Percentiles rank a stretch among this genome's conserved stretches.
Evolutionary conservation across 2,329 filamentous ascomycete genomes (phyloP).

Genomic region (Myriangium duriaei): DNA sequence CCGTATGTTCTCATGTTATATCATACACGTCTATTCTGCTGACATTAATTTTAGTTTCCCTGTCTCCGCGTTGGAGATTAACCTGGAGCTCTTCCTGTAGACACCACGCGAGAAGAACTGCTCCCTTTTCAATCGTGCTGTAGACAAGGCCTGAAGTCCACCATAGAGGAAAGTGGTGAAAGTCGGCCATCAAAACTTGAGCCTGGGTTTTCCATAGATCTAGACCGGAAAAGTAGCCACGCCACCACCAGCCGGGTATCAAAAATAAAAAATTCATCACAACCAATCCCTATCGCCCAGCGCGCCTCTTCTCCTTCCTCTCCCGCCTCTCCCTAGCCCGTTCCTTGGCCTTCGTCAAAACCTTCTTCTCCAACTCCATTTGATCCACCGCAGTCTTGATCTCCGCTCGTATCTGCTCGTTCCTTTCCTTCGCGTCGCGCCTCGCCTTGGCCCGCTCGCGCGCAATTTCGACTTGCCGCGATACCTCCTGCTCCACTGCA

Average conservation of each 20-base stretch:
- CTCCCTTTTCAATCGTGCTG: too few relatives aligned
- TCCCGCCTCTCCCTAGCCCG: conserved; percentile 26
- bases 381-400: conserved; percentile 31
- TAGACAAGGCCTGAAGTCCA: too few relatives aligned
- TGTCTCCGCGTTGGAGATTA: conserved; percentile 86
- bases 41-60: conserved; percentile 47
- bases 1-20: conserved; percentile 39
- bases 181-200: too few relatives aligned
- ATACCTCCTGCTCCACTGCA: conserved; percentile 21
- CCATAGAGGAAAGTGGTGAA: too few relatives aligned
- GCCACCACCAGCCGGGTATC: not conserved
- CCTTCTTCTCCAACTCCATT: conserved; percentile 33
- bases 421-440: conserved; percentile 27
- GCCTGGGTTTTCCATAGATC: not conserved
- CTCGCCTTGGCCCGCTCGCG: conserved; percentile 23
- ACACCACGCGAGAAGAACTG: too few relatives aligned
- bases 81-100: conserved; percentile 84
- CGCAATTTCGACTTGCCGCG: conserved; percentile 18
- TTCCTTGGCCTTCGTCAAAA: conserved; percentile 30
- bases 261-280: not conserved
- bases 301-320: conserved; percentile 20
- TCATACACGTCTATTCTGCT: conserved; percentile 14
- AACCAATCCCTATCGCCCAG: not conserved
- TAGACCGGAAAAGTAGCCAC: not conserved
- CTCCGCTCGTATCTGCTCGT: conserved; percentile 31